phyloP scores from a whole-genome alignment of 352 stramenopile species.

The Phytophthora brassicae region DNA sequence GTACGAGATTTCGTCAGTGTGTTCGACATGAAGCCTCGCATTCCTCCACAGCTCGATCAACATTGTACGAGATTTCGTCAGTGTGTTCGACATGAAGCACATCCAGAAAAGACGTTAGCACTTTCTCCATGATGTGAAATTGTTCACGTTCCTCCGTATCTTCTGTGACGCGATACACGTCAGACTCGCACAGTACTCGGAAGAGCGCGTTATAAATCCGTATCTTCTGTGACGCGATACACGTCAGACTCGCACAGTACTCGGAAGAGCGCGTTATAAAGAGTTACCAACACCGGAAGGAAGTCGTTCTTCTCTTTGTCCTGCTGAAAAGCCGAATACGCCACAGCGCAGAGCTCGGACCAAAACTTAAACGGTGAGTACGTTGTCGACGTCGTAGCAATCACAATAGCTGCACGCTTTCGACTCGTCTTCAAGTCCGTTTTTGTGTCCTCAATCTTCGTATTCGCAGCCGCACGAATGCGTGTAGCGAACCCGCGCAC shows the following conservation, averaged over 20 bases:
- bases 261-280: conserved; percentile 68
- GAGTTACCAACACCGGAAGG: conserved; percentile 40
- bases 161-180: conserved; percentile 87
- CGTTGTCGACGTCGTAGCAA: conserved; percentile 68
- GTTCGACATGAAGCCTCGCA: conserved; percentile 33
- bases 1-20: conserved; percentile 7
- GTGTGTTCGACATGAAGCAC: conserved; percentile 20
- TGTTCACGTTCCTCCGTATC: conserved; percentile 82
- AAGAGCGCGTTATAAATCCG: conserved; percentile 76
- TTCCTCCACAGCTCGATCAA: conserved; percentile 25
- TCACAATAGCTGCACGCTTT: conserved; percentile 75
- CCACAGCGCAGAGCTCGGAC: conserved; percentile 76
- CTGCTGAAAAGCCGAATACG: conserved; percentile 47
- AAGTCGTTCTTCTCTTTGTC: conserved; percentile 23
- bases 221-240: conserved; percentile 86
- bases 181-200: conserved; percentile 54
- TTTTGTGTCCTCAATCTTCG: conserved; percentile 77
- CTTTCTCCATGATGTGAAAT: conserved; percentile 77
- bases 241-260: conserved; percentile 70
- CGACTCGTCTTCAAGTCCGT: conserved; percentile 71
- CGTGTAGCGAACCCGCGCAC: conserved; percentile 55
- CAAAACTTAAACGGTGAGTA: conserved; percentile 89
- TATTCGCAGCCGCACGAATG: conserved; percentile 59
- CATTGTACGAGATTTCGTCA: conserved; percentile 8
- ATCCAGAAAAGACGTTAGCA: conserved; percentile 55